phyloP scores from a whole-genome alignment of 208 protist species.

The Strigomonas galati region DNA sequence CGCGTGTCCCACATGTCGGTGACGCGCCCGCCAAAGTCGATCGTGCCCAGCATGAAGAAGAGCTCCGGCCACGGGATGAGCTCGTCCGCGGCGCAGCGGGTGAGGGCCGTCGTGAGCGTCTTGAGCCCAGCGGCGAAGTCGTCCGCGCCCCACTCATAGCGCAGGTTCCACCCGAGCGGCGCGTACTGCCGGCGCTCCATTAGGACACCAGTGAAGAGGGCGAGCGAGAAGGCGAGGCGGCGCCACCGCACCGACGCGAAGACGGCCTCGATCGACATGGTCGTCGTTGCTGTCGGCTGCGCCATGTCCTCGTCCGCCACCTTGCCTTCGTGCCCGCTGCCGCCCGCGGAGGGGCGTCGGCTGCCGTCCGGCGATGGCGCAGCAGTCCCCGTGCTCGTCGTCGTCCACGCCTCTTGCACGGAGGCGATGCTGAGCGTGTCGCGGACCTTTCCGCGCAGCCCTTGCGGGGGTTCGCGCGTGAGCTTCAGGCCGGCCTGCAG shows the following conservation, averaged over 20 bases:
- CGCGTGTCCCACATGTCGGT: conserved; percentile 90
- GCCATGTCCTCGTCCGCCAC: neutral
- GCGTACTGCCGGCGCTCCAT: conserved; percentile 93
- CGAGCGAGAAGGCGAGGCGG: conserved; percentile 91
- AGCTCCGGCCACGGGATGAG: conserved; percentile 76
- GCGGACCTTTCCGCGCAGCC: conserved; percentile 90
- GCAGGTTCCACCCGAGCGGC: conserved; percentile 92
- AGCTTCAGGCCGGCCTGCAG: conserved; percentile 95
- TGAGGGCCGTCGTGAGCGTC: conserved; percentile 71
- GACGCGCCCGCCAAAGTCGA: conserved; percentile 94
- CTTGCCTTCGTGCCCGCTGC: neutral
- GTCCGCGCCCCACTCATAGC: conserved; percentile 92
- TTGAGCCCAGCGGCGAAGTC: conserved; percentile 87
- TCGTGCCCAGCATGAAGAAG: conserved; percentile 88
- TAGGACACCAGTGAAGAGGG: conserved; percentile 90
- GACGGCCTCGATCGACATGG: neutral
- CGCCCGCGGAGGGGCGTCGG: neutral
- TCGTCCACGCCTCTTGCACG: conserved; percentile 54
- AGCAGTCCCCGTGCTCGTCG: neutral
- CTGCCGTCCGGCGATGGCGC: neutral
- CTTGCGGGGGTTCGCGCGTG: conserved; percentile 95
- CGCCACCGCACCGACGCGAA: conserved; percentile 52
- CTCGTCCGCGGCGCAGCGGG: conserved; percentile 25
- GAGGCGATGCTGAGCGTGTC: conserved; percentile 57
- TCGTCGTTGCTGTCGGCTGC: neutral